Evolutionary conservation across 805 yeast species (phyloP), one percentile per base, ranked within the genome.

Genomic region (Pichia deserticola): DNA sequence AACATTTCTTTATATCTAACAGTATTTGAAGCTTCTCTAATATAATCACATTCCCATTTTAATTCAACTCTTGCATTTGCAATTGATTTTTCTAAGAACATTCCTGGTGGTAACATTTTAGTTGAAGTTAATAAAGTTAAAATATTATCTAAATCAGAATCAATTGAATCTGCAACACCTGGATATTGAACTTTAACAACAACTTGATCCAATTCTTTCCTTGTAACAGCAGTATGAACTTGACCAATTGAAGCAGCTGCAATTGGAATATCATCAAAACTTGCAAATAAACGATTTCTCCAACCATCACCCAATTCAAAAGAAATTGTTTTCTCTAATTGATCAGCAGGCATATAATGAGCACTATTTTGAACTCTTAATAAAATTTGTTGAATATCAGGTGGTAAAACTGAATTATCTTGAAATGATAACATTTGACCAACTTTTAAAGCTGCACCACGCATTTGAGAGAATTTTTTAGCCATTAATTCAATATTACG

Each of bases 221-320:
- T 76, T 13, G 89, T 72, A 25, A 78, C 80, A 1, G 96, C 99
- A 36, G 73, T 76, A 66, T 93, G 99, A 7, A 93, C 98, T 67
- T 93, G 98, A 2, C 98, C 97, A 56, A 93, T 93, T 5, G 97
- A 89, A 0, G 99, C 96, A 3, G 99, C 97, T 0, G 98, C 98
- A 49, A 93, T 79, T 5, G 99, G 99, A 27, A 84, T 74, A 56
- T 87, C 93, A 50, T 89, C 88, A 65, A 93, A 93, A 2, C 78
- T 70, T 10, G 82, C 68, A 63, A 88, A 93, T 44, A 71, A 63
- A 36, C 81, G 74, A 5, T 70, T 62, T 54, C 86, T 76, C 99
- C 99, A 93, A 51, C 79, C 73, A 8, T 69, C 71, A 12, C 98
- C 97, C 48, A 93, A 75, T 55, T 89, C 93, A 10, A 69, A 65